Conservation (phyloP, 2,329 filamentous ascomycete genomes). For the Escovopsis sp. region DNA sequence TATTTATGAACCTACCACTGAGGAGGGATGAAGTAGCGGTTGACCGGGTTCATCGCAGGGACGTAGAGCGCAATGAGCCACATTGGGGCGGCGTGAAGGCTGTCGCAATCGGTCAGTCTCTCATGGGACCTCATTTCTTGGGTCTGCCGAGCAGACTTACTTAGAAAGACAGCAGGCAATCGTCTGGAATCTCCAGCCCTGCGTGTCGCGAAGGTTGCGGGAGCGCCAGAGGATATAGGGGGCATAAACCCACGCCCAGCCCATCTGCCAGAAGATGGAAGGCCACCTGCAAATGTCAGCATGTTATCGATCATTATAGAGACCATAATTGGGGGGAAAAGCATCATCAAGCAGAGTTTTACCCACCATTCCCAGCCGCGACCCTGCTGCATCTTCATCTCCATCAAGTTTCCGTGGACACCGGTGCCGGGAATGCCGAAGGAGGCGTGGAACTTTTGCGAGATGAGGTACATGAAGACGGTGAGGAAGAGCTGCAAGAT, state of each 20-base stretch:
- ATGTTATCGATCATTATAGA: neutral
- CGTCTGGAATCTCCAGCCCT: constrained; percentile 51
- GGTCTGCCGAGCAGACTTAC: constrained; percentile 23
- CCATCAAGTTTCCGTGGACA: constrained; percentile 37
- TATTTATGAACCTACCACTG: constrained; percentile 35
- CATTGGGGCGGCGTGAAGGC: constrained; percentile 49
- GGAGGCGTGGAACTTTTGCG: constrained; percentile 46
- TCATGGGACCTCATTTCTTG: neutral
- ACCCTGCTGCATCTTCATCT: constrained; percentile 28
- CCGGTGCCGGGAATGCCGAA: constrained; percentile 48
- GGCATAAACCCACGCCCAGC: constrained; percentile 48
- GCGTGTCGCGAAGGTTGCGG: constrained; percentile 45
- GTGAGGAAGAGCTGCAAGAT: constrained; percentile 41
- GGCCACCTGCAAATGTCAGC: constrained; percentile 37
- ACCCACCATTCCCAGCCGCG: constrained; percentile 57
- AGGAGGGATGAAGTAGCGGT: constrained; percentile 41
- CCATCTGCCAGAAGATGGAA: constrained; percentile 47
- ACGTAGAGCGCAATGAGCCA: constrained; percentile 47
- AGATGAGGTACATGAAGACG: constrained; percentile 45
- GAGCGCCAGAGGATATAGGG: constrained; percentile 47
- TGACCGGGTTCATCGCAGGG: constrained; percentile 34
- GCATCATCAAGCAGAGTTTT: no score
- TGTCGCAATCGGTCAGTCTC: constrained; percentile 15
- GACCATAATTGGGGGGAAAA: no score
- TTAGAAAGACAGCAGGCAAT: constrained; percentile 32